These are phyloP conservation scores for Calonectria montana DNA, from an alignment of 2,329 filamentous ascomycete genomes.

Conservation along the genomic window DNA sequence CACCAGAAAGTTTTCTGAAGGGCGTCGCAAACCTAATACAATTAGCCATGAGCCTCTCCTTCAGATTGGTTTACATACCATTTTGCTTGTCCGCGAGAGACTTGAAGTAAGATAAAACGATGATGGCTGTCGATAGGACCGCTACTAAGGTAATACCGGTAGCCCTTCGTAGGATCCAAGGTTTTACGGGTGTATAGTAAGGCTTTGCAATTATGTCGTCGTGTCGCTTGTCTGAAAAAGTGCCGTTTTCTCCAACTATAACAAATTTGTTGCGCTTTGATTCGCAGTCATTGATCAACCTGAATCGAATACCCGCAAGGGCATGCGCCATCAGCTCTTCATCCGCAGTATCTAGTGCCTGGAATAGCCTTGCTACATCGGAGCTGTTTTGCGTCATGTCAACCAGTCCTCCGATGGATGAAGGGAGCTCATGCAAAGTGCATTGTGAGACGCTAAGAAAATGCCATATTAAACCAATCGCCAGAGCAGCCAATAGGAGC, in stretches of 20 bases:
- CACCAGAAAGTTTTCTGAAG: conserved; percentile 5
- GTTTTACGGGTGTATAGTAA: conserved; percentile 9
- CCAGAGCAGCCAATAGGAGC: not conserved
- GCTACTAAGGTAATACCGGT: not conserved
- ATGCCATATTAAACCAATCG: not conserved
- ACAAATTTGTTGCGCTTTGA: not conserved
- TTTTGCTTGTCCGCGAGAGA: not conserved
- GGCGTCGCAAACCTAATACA: not conserved
- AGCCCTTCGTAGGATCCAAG: not conserved
- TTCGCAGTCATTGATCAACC: not conserved
- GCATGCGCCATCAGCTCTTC: not conserved
- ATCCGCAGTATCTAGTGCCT: not conserved
- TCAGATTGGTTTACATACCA: not conserved
- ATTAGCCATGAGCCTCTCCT: not conserved
- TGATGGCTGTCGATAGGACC: not conserved
- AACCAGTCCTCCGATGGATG: not conserved
- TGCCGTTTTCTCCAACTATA: not conserved
- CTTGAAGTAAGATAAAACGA: not conserved
- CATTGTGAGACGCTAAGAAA: not conserved
- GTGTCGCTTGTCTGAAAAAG: not conserved
- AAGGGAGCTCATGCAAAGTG: not conserved
- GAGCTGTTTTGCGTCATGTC: not conserved
- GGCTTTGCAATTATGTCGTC: not conserved
- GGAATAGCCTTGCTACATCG: not conserved
- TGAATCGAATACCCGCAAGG: not conserved